phyloP scores from a whole-genome alignment of 1,284 basidiomycete species.

The Athelia psychrophila region DNA sequence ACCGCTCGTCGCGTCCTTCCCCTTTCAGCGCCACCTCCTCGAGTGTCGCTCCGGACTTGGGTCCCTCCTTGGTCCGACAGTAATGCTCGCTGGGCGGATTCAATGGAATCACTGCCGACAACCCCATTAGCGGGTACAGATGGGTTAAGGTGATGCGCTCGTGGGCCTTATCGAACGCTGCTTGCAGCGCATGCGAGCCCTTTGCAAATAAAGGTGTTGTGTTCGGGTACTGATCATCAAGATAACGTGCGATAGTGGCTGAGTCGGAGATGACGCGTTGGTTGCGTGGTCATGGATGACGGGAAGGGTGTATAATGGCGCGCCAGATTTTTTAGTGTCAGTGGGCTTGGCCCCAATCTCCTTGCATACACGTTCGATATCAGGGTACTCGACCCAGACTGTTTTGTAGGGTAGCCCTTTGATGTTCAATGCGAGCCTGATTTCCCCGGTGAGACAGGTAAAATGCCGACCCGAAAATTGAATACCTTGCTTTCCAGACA shows the following conservation, averaged over 20 bases:
- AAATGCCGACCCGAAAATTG: not conserved
- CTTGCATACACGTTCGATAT: not conserved
- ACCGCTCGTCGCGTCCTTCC: constrained; percentile 20
- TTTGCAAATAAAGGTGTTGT: constrained; percentile 25
- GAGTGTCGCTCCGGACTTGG: constrained; percentile 29
- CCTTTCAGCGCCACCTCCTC: constrained; percentile 31
- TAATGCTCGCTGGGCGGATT: constrained; percentile 32
- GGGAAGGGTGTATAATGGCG: constrained; percentile 4
- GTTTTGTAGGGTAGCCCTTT: not conserved
- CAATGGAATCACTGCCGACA: constrained; percentile 20
- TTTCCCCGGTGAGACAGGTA: not conserved
- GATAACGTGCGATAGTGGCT: constrained; percentile 3
- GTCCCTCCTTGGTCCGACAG: constrained; percentile 34
- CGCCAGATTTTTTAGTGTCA: not conserved
- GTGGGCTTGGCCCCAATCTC: not conserved
- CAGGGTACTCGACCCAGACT: not conserved
- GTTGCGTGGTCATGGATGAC: constrained; percentile 1
- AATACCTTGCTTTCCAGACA: not conserved
- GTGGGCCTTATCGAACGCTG: constrained; percentile 25
- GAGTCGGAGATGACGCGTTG: constrained; percentile 4
- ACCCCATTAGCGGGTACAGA: constrained; percentile 20
- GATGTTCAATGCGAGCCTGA: not conserved
- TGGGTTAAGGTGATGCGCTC: constrained; percentile 11
- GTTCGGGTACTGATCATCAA: constrained; percentile 42
- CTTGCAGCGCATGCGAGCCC: constrained; percentile 26